A percentile compares a stretch with the other conserved stretches of the same genome.
phyloP scores from a whole-genome alignment of 2,329 filamentous ascomycete species.

The Neofusicoccum laricinum region DNA sequence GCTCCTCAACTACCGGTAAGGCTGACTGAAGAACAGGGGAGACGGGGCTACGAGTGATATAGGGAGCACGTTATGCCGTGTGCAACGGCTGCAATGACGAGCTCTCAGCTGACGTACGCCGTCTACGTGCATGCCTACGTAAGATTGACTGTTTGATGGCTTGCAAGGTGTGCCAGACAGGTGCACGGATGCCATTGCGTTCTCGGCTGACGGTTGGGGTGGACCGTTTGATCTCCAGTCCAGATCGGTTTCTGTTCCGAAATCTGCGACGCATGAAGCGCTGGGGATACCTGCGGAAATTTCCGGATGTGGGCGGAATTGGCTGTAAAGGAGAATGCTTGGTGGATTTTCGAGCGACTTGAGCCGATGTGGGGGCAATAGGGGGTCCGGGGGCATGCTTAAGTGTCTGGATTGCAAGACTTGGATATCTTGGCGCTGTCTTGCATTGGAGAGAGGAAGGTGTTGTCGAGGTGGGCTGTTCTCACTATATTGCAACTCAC shows the following conservation, averaged over 20 bases:
- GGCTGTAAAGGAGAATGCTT: too few species aligned
- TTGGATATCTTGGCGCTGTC: background rate
- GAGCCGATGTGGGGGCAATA: background rate
- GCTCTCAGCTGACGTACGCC: conserved; percentile 4
- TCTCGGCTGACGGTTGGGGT: too few species aligned
- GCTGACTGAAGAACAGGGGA: background rate
- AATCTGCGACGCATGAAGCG: too few species aligned
- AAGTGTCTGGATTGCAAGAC: background rate
- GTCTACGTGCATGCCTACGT: background rate
- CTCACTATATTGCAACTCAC: background rate
- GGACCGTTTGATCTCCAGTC: too few species aligned
- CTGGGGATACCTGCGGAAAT: too few species aligned
- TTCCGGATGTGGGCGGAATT: too few species aligned
- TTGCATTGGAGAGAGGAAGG: background rate
- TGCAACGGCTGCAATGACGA: background rate
- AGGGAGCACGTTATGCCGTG: background rate
- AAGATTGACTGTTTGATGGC: background rate
- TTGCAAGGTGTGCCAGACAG: background rate
- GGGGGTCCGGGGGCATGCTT: background rate
- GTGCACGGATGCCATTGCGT: background rate
- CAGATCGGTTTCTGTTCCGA: too few species aligned
- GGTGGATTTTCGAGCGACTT: too few species aligned
- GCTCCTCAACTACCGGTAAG: background rate
- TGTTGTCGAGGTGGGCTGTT: background rate
- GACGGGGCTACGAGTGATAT: background rate